A percentile compares a stretch with the other conserved stretches of the same genome.
phyloP scores from a whole-genome alignment of 768 basidiomycete genomes.

The Phaeotremella skinneri region DNA sequence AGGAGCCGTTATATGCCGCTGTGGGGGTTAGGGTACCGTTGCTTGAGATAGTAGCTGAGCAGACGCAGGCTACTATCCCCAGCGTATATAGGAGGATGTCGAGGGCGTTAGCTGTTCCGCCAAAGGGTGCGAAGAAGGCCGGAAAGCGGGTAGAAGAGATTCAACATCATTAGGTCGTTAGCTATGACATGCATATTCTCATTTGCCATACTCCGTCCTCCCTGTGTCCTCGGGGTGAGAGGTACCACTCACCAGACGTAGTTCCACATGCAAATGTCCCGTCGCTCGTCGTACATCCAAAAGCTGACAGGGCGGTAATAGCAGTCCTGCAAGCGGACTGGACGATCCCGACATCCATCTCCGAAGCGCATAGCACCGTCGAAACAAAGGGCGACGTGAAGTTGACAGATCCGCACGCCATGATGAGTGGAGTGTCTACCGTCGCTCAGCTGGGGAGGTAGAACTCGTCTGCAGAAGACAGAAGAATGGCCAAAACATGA shows the following conservation, averaged over 20 bases:
- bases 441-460: background rate
- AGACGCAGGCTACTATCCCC: background rate
- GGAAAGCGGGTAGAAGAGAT: background rate
- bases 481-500: too few relatives aligned
- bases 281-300: background rate
- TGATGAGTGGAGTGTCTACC: background rate
- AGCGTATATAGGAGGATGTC: background rate
- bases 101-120: background rate
- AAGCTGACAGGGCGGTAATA: background rate
- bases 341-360: background rate
- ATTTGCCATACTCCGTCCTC: too few relatives aligned
- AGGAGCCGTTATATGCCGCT: background rate
- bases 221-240: too few relatives aligned
- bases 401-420: background rate
- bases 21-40: background rate
- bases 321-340: background rate
- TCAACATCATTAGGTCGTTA: too few relatives aligned
- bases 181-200: too few relatives aligned
- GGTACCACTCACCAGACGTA: background rate
- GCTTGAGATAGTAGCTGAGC: background rate
- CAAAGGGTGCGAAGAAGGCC: background rate
- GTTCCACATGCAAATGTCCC: constrained; percentile 3
- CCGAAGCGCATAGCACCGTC: background rate
- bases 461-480: too few relatives aligned
- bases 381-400: background rate